Base-by-base conservation (phyloP, 805 yeast species). In the Yamadazyma sp. region DNA sequence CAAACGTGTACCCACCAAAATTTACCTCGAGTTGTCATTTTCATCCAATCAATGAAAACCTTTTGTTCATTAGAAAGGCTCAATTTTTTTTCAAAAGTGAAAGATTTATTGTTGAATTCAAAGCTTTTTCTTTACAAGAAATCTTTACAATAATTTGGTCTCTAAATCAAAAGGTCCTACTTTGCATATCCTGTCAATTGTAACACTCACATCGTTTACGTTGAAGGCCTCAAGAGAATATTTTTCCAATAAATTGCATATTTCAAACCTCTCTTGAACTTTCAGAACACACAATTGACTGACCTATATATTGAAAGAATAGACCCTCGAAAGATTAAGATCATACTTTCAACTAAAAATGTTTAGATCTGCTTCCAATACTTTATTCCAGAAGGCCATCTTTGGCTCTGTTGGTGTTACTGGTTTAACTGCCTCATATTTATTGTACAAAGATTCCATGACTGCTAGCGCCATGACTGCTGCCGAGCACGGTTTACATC, bases 401-500 rank as follows among this genome's bases (percentile, higher is more conserved):
- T 71, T 76, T 50, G 82, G 82, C 54, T 70, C 80, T 42, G 82
- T 80, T 51, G 87, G 85, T 44, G 75, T 79, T 35, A 75, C 86
- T 42, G 95, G 95, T 50, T 70, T 85, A 46, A 76, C 87, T 41
- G 88, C 95, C 32, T 84, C 93, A 42, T 84, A 83, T 63, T 70
- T 84, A 56, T 71, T 85, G 58, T 88, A 88, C 70, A 79, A 85
- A 57, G 95, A 88, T 64, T 75, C 89, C 20, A 77, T 81, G 64
- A 81, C 88, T 47, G 96, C 96, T 42, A 80, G 78, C 57, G 98
- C 98, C 59, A 85, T 91, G 95, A 90, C 99, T 40, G 95, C 93
- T 50, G 96, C 98, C 52, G 99, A 93, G 73, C 98, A 93, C 71
- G 99, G 99, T 53, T 78, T 93, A 61, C 99, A 93, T 67, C 83